Percentiles rank a stretch among this genome's conserved stretches.
These are phyloP conservation scores for Neopestalotiopsis clavispora DNA, from an alignment of 2,329 filamentous ascomycete species.

Conservation along the genomic window DNA sequence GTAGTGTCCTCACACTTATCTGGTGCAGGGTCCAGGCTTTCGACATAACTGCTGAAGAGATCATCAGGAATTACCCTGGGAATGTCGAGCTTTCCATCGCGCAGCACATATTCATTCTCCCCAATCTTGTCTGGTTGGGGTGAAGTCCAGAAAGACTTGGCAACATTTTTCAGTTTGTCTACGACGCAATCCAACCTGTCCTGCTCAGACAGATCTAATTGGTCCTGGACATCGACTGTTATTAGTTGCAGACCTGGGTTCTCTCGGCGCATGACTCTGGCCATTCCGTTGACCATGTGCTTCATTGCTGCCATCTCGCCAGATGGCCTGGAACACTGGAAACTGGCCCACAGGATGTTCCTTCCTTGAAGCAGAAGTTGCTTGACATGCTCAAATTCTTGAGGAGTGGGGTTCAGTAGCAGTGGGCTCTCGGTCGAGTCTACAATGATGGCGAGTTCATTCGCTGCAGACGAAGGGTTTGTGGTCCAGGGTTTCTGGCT, in stretches of 20 bases:
- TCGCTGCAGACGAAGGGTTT: background rate
- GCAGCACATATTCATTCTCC: background rate
- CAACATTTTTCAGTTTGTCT: constrained; percentile 13
- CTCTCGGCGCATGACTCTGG: background rate
- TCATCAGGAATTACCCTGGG: background rate
- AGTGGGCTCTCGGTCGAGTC: constrained; percentile 23
- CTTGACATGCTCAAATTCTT: constrained; percentile 21
- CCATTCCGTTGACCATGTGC: constrained; percentile 22
- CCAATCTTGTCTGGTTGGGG: background rate
- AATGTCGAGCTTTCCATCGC: background rate
- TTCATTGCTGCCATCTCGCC: constrained; percentile 15
- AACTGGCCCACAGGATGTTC: constrained; percentile 21
- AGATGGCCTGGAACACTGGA: constrained; percentile 15
- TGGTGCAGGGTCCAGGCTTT: background rate
- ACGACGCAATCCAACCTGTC: background rate
- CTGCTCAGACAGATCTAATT: background rate
- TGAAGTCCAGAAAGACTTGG: background rate
- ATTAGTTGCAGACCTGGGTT: background rate
- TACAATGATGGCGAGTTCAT: constrained; percentile 17
- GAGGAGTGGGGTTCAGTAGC: constrained; percentile 16
- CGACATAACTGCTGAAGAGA: background rate
- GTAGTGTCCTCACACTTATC: constrained; percentile 6
- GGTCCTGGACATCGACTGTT: background rate
- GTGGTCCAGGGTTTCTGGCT: constrained; percentile 9
- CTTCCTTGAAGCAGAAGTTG: constrained; percentile 18